phyloP scores from a whole-genome alignment of 2,329 filamentous ascomycete species.

The Trichophyton benhamiae region DNA sequence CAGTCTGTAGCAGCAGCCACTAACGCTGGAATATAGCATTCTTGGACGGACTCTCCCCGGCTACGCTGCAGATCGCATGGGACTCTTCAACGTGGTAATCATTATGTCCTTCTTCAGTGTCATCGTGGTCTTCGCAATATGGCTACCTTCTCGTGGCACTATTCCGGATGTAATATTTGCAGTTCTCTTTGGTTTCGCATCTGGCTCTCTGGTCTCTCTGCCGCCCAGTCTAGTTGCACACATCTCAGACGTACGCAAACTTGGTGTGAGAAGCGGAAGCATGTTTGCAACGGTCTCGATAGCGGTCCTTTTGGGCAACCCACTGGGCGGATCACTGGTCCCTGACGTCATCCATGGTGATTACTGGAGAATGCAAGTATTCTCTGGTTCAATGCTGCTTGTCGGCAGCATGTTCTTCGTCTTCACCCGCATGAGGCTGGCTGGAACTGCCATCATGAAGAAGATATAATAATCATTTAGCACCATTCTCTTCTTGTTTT shows the following conservation, averaged over 20 bases:
- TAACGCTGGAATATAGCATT: constrained; percentile 23
- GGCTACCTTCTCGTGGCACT: constrained; percentile 41
- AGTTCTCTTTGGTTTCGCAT: constrained; percentile 57
- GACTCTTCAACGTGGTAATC: constrained; percentile 44
- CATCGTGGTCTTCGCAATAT: constrained; percentile 42
- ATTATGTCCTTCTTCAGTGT: constrained; percentile 36
- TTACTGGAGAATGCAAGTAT: constrained; percentile 52
- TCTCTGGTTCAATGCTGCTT: constrained; percentile 45
- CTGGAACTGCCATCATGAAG: constrained; percentile 19
- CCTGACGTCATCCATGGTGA: constrained; percentile 36
- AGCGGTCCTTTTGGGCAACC: constrained; percentile 54
- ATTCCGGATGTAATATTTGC: constrained; percentile 47
- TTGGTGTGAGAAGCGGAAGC: constrained; percentile 55
- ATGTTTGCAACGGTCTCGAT: constrained; percentile 51
- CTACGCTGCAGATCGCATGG: constrained; percentile 41
- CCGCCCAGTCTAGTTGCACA: constrained; percentile 55
- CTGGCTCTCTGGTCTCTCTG: constrained; percentile 53
- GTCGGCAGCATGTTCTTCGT: constrained; percentile 32
- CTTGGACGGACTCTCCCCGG: constrained; percentile 47
- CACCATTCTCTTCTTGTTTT: not conserved
- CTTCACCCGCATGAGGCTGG: constrained; percentile 25
- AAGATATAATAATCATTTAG: constrained; percentile 19
- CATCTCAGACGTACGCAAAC: constrained; percentile 56
- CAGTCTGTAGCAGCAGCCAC: not conserved
- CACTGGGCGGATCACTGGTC: constrained; percentile 54